Evolutionary conservation across 202 grass and related monocot species (phyloP).

Genomic region (Elaeis oleifera): DNA sequence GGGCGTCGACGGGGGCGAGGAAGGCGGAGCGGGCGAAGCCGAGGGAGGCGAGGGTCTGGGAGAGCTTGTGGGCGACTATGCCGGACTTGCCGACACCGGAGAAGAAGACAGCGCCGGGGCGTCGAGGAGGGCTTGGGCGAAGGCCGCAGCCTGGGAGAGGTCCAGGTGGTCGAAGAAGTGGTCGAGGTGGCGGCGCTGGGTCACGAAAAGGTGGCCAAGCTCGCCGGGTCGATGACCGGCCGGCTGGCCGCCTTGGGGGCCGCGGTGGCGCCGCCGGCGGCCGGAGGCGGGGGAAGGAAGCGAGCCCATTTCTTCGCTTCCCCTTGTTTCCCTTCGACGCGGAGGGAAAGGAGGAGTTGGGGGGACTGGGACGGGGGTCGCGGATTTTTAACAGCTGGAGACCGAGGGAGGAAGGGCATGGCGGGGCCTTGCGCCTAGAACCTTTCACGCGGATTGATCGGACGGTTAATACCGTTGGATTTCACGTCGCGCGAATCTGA

Average conservation of each 20-base stretch:
- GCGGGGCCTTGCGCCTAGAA: too few species aligned
- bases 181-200: constrained; percentile 72
- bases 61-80: constrained; percentile 69
- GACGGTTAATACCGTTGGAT: too few species aligned
- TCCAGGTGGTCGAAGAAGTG: constrained; percentile 91
- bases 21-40: constrained; percentile 65
- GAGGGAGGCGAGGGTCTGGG: constrained; percentile 91
- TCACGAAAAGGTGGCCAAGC: constrained; percentile 52
- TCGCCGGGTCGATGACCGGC: constrained; percentile 16
- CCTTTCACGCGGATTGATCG: too few species aligned
- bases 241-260: neutral
- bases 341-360: too few species aligned
- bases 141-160: constrained; percentile 54
- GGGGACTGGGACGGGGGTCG: too few species aligned
- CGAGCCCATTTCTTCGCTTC: too few species aligned
- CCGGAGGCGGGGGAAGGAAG: too few species aligned
- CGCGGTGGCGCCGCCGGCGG: neutral
- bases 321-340: too few species aligned
- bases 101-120: constrained; percentile 83
- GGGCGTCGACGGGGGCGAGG: constrained; percentile 78
- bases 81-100: constrained; percentile 91
- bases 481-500: too few species aligned
- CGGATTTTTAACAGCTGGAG: too few species aligned
- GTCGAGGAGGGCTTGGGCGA: constrained; percentile 71
- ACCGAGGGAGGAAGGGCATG: too few species aligned